phyloP scores from a whole-genome alignment of 192 early-diverging fungal genomes.

The Dissophora globulifera region DNA sequence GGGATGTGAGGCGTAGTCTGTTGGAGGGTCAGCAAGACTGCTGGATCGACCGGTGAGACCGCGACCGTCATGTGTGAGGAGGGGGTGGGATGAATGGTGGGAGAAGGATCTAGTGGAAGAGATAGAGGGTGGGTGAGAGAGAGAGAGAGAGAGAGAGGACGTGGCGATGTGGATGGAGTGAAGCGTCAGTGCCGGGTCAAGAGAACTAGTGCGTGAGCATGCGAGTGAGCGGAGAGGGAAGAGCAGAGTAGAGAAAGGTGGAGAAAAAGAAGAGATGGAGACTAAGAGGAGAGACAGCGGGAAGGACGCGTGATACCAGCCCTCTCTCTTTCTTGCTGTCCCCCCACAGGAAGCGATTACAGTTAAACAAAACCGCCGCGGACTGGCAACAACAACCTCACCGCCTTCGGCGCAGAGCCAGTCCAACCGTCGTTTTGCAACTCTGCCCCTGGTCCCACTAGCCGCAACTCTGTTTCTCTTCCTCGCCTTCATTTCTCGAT shows the following conservation, averaged over 20 bases:
- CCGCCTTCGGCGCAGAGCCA: no score
- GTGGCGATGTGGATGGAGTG: background rate
- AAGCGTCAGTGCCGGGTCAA: background rate
- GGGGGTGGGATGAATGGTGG: no score
- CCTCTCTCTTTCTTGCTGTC: background rate
- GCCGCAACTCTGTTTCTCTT: no score
- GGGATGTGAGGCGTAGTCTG: constrained; percentile 22
- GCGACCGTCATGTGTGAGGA: constrained; percentile 42
- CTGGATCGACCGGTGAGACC: constrained; percentile 27
- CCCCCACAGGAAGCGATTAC: background rate
- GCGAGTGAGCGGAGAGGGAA: background rate
- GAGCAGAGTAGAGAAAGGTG: background rate
- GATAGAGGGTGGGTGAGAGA: background rate
- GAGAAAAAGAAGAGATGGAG: background rate
- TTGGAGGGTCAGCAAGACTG: constrained; percentile 18
- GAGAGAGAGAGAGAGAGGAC: background rate
- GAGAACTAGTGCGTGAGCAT: background rate
- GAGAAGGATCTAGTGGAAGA: no score
- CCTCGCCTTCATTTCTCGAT: no score
- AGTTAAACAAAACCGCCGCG: background rate
- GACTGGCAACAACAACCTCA: no score
- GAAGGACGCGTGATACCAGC: background rate
- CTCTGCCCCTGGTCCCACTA: no score
- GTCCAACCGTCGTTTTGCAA: no score
- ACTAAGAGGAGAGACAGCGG: no score